A percentile compares a stretch with the other conserved stretches of the same genome.
Conservation (phyloP, 768 basidiomycete genomes). For the Naganishia vaughanmartiniae region DNA sequence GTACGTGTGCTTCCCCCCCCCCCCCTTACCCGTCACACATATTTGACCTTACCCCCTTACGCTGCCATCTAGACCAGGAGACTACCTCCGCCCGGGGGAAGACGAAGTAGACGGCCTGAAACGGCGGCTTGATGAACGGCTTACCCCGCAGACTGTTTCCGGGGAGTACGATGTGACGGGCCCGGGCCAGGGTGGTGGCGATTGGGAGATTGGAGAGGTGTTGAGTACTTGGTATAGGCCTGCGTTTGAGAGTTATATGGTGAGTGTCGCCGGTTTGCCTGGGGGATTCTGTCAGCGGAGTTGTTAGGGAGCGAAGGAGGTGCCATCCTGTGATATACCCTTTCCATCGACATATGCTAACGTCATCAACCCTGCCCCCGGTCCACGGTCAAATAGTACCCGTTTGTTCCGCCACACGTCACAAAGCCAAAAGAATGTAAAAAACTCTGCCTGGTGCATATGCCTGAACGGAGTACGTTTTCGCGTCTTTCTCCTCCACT, state of each 20-base stretch:
- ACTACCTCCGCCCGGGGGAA: slow-evolving; percentile 95
- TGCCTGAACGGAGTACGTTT: slow-evolving; percentile 85
- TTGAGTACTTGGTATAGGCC: slow-evolving; percentile 99
- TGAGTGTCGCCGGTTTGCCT: slow-evolving; percentile 54
- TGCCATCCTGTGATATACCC: background rate
- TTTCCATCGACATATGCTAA: background rate
- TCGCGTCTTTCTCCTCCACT: background rate
- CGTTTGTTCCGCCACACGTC: slow-evolving; percentile 90
- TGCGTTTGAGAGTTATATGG: slow-evolving; percentile 98
- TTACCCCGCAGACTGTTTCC: slow-evolving; percentile 56
- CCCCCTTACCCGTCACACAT: background rate
- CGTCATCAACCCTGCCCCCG: no score
- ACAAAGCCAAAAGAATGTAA: slow-evolving; percentile 98
- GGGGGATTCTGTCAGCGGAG: background rate
- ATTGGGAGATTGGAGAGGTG: slow-evolving; percentile 95
- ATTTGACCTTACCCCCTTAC: background rate
- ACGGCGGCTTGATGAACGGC: slow-evolving; percentile 78
- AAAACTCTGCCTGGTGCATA: slow-evolving; percentile 88
- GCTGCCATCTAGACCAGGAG: slow-evolving; percentile 64
- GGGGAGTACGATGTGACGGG: slow-evolving; percentile 27
- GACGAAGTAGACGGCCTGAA: slow-evolving; percentile 88
- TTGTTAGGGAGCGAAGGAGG: background rate
- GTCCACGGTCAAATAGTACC: slow-evolving; percentile 64
- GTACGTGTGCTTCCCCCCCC: slow-evolving; percentile 53
- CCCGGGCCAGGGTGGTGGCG: slow-evolving; percentile 64